These are phyloP conservation scores for Alloascoidea africana DNA, from an alignment of 805 yeast species.

Conservation along the genomic window DNA sequence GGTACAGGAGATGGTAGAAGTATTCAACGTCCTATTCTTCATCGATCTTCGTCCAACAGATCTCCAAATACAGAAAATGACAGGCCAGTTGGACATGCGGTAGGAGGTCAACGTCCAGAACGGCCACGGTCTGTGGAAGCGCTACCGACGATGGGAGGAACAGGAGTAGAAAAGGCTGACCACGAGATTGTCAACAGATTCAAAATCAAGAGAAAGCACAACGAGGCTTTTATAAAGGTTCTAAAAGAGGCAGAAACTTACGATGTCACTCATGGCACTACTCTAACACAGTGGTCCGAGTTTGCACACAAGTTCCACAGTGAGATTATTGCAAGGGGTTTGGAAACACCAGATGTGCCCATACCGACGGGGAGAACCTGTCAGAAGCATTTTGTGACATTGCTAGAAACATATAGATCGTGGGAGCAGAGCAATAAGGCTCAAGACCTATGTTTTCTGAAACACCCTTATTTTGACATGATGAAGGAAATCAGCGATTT, in stretches of 20 bases:
- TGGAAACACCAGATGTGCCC: not conserved
- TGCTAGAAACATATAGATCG: not conserved
- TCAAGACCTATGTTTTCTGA: not conserved
- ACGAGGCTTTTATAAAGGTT: not conserved
- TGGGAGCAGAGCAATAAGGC: not conserved
- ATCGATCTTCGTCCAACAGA: not conserved
- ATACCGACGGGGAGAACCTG: not conserved
- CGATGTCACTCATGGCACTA: conserved; percentile 1
- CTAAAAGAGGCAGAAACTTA: not conserved
- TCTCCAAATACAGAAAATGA: not conserved
- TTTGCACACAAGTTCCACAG: not conserved
- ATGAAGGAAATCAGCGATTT: conserved; percentile 1
- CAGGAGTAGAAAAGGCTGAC: too few species aligned
- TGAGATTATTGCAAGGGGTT: not conserved
- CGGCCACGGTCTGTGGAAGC: too few species aligned
- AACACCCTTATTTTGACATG: not conserved
- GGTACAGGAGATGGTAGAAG: not conserved
- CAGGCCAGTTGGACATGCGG: not conserved
- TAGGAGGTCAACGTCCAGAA: not conserved
- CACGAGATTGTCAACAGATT: not conserved
- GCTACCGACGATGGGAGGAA: too few species aligned
- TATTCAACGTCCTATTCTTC: not conserved
- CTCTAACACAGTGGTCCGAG: not conserved
- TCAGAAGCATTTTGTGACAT: not conserved
- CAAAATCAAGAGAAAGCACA: conserved; percentile 1